Evolutionary conservation across 495 filamentous ascomycete species (phyloP), one percentile per base, ranked within the genome.

Genomic region (Apodospora peruviana): DNA sequence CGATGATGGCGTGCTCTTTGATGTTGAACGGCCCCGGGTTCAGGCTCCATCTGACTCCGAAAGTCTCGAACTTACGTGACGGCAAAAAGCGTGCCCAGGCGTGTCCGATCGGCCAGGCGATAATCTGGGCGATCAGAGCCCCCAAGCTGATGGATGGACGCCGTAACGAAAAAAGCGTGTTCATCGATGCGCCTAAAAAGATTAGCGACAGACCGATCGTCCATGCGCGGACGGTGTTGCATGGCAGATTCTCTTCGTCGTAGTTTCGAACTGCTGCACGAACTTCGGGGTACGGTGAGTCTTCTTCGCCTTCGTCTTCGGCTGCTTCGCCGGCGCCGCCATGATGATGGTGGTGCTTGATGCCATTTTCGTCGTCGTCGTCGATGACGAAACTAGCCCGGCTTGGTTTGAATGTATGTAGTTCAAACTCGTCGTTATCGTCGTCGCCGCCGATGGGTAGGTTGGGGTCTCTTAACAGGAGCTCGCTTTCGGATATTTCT

Each of bases 21-120:
- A 87, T 79, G 61, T 88, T 90, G 68, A 90, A 90, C 36, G 80
- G 83, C 10, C 86, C 82, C 5, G 83, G 84, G 52, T 88, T 88
- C 25, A 87, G 53, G 21, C 73, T 76, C 59, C 72, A 79, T 19
- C 69, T 59, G 25, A 73, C 32, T 9, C 84, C 83, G 48, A 85
- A 81, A 16, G 80, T 59, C 29, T 48, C 70, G 56, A 80, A 72
- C 23, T 74, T 60, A 21, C 71, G 71, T 7, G 72, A 51, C 10
- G 85, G 85, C 32, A 76, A 59, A 27, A 68, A 55, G 32, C 49
- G 59, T 27, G 68, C 68, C 74, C 69, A 72, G 18, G 67, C 78
- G 27, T 81, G 79, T 8, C 86, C 85, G 1, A 88, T 61, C 4
- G 83, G 82, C 69, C 83, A 90, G 2, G 86, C 82, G 43, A 87